These are phyloP conservation scores for Clavispora asparagi DNA, from an alignment of 805 yeast genomes.

Conservation along the genomic window DNA sequence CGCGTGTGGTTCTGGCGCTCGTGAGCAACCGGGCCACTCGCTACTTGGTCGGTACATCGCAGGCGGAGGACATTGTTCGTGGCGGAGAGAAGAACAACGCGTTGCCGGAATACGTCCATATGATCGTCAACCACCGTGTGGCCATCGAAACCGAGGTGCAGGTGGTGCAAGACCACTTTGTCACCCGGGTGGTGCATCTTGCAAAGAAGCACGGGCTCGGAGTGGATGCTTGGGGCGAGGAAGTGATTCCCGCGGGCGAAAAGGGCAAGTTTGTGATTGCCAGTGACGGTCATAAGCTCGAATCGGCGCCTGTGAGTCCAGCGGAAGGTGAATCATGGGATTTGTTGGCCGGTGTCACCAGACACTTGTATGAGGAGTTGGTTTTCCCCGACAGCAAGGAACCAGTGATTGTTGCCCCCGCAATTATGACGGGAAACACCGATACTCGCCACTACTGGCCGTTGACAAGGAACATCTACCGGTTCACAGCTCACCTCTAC, in stretches of 20 bases:
- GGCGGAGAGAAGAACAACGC: conserved; percentile 81
- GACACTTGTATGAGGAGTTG: conserved; percentile 16
- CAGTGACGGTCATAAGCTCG: conserved; percentile 22
- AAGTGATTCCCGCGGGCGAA: conserved; percentile 17
- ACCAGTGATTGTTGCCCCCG: conserved; percentile 40
- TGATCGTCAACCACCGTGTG: conserved; percentile 60
- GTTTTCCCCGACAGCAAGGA: conserved; percentile 22
- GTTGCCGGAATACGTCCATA: conserved; percentile 57
- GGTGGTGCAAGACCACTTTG: conserved; percentile 36
- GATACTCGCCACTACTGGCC: conserved; percentile 59
- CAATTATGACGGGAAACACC: conserved; percentile 54
- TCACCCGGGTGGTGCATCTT: conserved; percentile 29
- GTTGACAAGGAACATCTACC: conserved; percentile 49
- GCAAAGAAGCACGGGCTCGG: conserved; percentile 49
- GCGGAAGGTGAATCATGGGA: conserved; percentile 12
- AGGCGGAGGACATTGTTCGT: conserved; percentile 58
- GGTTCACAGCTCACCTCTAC: conserved; percentile 32
- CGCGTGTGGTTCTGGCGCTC: conserved; percentile 26
- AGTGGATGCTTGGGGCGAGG: conserved; percentile 32
- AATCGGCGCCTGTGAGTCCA: conserved; percentile 55
- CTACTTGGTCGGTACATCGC: conserved; percentile 54
- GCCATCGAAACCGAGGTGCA: conserved; percentile 49
- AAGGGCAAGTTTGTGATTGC: conserved; percentile 40
- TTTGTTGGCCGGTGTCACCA: conserved; percentile 13
- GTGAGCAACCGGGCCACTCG: conserved; percentile 17